These are phyloP conservation scores for Tylopilus vinaceipallidus DNA, from an alignment of 768 basidiomycete species.

Conservation along the genomic window DNA sequence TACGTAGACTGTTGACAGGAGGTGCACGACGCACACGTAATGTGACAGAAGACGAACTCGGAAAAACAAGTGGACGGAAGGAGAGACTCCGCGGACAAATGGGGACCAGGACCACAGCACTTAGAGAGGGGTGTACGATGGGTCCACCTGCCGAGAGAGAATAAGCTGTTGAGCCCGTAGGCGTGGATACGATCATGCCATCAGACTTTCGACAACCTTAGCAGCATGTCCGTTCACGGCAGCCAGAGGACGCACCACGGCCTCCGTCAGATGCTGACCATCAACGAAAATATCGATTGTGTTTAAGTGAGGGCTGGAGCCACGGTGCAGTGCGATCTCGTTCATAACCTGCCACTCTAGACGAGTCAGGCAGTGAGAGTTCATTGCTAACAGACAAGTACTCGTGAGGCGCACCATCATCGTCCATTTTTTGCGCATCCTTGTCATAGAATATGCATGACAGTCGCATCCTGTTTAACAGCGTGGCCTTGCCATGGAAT, in stretches of 20 bases:
- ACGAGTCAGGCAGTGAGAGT: not conserved
- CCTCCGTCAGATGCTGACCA: constrained; percentile 92
- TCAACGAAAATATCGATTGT: constrained; percentile 94
- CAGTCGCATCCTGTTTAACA: constrained; percentile 87
- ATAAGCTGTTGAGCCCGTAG: constrained; percentile 95
- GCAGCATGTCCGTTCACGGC: constrained; percentile 8
- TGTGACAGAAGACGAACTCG: constrained; percentile 73
- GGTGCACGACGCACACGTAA: constrained; percentile 53
- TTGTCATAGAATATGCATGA: constrained; percentile 75
- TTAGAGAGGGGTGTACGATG: constrained; percentile 90
- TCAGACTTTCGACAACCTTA: constrained; percentile 61
- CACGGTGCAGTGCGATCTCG: constrained; percentile 90
- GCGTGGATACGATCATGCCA: constrained; percentile 91
- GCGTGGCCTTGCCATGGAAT: constrained; percentile 73
- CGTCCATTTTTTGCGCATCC: constrained; percentile 55
- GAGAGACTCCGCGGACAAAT: constrained; percentile 92
- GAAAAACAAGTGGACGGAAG: constrained; percentile 90
- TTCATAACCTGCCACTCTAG: constrained; percentile 97
- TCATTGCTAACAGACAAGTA: not conserved
- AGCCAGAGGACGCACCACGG: constrained; percentile 63
- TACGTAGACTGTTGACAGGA: not conserved
- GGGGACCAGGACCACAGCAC: constrained; percentile 90
- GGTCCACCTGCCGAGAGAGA: constrained; percentile 94
- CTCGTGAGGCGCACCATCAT: constrained; percentile 48
- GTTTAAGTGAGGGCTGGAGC: constrained; percentile 87